These are phyloP conservation scores for Aspergillaceae sp. DNA, from an alignment of 2,329 filamentous ascomycete species.

Conservation along the genomic window DNA sequence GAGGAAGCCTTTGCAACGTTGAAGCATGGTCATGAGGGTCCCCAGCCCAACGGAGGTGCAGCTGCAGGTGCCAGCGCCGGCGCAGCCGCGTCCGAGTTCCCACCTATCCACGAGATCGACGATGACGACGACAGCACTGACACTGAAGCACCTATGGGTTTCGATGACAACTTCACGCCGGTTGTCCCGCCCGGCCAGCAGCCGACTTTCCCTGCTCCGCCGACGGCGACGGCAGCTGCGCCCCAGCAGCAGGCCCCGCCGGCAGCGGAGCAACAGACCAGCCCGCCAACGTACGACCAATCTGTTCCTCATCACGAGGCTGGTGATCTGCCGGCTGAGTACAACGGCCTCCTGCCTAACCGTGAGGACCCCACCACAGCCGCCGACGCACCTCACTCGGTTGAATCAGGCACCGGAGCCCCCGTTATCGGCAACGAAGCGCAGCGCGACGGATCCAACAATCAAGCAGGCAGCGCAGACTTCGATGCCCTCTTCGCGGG, in stretches of 20 bases:
- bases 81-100: constrained; percentile 60
- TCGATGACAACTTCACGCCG: constrained; percentile 86
- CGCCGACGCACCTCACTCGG: constrained; percentile 32
- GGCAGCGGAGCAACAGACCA: constrained; percentile 45
- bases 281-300: constrained; percentile 41
- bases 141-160: constrained; percentile 56
- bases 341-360: constrained; percentile 32
- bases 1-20: constrained; percentile 40
- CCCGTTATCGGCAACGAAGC: constrained; percentile 30
- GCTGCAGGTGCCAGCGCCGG: constrained; percentile 14
- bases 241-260: constrained; percentile 39
- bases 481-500: constrained; percentile 41
- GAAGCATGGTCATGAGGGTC: constrained; percentile 38
- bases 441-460: constrained; percentile 11
- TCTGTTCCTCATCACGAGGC: constrained; percentile 15
- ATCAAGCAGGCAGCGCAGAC: constrained; percentile 31
- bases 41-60: constrained; percentile 6
- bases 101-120: constrained; percentile 81
- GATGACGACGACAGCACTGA: constrained; percentile 73
- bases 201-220: constrained; percentile 31
- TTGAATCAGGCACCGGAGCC: constrained; percentile 28
- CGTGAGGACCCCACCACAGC: constrained; percentile 32
- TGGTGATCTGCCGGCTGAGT: constrained; percentile 28
- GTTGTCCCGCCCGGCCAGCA: constrained; percentile 30
- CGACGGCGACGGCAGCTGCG: constrained; percentile 23